Base-by-base conservation (phyloP, 2,329 filamentous ascomycete species). In the Aspergillus chevalieri region DNA sequence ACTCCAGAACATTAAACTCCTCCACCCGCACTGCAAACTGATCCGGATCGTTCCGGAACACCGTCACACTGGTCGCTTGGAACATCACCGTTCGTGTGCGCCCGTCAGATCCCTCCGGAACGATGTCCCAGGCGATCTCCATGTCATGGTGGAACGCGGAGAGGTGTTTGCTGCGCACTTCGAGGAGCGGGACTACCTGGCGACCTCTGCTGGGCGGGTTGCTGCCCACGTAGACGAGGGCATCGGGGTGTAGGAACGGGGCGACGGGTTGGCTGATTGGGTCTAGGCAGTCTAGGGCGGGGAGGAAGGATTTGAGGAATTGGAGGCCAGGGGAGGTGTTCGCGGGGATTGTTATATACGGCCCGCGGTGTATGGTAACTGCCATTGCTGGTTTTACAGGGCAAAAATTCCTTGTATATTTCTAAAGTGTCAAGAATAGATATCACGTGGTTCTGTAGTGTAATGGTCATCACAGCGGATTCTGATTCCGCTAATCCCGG, bases 111-210 rank as follows among this genome's bases (percentile, higher is more conserved):
- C n/a, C 46, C 15, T 33, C 41, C 1, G 55, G 45, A 8, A 57
- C 50, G 9, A 61, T 56, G 44, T 60, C 58, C 59, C 57, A 62
- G 14, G 54, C 52, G 12, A 55, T 39, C 42, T 61, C 47, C 3
- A 59, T 14, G 3, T 58, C 21, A 9, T 58, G 57, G 17, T 50
- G 51, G 26, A 59, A 56, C 8, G 47, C 17, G 4, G 47, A 33
- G 8, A 59, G 30, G 24, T 60, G 53, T 22, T 43, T 52, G 30
- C 49, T 47, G n/a, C 57, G 49, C 8, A 58, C 44, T 50, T 58
- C 50, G 15, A 57, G 52, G 12, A 57, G 43, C 7, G 55, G 50
- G 9, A 54, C 21, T 3, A 52, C 47, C 3, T 52, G 41, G 8
- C 30, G 44, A 9, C 46, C 55, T 3, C 36, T 19, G 12, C 36